These are phyloP conservation scores for Flaveria ramosissima DNA, from an alignment of 129 eudicot genomes.

Conservation along the genomic window DNA sequence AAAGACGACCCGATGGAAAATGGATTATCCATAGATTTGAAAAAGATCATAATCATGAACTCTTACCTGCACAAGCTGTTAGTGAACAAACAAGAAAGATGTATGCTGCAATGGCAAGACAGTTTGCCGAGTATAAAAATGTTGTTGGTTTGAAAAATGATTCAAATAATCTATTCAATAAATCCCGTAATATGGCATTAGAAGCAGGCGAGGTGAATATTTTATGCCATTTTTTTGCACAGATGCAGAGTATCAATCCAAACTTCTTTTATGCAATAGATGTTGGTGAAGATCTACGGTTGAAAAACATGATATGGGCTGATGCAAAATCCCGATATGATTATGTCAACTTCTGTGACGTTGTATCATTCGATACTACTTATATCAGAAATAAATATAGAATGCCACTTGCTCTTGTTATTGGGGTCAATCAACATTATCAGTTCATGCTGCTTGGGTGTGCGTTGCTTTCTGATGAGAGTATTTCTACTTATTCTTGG, in stretches of 20 bases:
- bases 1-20: constrained; percentile 86
- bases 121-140: constrained; percentile 88
- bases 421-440: constrained; percentile 95
- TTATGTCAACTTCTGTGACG: constrained; percentile 66
- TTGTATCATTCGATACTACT: constrained; percentile 76
- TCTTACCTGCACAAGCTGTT: constrained; percentile 94
- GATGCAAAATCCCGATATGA: constrained; percentile 93
- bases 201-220: constrained; percentile 68
- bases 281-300: constrained; percentile 71
- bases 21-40: constrained; percentile 90
- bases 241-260: constrained; percentile 83
- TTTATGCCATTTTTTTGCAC: constrained; percentile 58
- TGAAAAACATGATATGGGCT: constrained; percentile 73
- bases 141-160: constrained; percentile 76
- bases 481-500: constrained; percentile 66
- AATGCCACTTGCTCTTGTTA: constrained; percentile 83
- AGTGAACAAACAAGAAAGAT: constrained; percentile 93
- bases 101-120: constrained; percentile 97
- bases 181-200: constrained; percentile 56
- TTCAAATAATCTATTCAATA: constrained; percentile 52
- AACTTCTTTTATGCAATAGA: constrained; percentile 91
- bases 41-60: constrained; percentile 92
- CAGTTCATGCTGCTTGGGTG: constrained; percentile 95
- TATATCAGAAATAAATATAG: constrained; percentile 73
- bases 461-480: constrained; percentile 78